Conservation (phyloP, 345 rosid species). For the Arabis hirsuta region DNA sequence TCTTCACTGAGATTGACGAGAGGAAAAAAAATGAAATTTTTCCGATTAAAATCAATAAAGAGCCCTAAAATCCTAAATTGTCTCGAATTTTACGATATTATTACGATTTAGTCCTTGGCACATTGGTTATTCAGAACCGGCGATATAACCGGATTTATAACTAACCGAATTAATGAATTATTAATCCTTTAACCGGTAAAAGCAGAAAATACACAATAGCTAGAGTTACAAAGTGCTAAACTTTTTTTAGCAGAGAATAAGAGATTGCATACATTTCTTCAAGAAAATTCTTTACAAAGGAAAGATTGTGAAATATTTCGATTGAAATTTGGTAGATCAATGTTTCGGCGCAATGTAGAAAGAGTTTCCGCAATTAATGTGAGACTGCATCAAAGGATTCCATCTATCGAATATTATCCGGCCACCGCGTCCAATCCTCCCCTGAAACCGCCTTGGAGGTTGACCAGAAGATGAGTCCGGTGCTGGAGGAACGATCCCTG, state of each 20-base stretch:
- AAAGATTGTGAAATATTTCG: conserved; percentile 35
- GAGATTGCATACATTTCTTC: neutral
- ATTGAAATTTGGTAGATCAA: conserved; percentile 56
- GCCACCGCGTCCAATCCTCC: conserved; percentile 98
- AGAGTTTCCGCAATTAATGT: conserved; percentile 68
- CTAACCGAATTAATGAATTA: conserved; percentile 17
- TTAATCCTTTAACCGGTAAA: conserved; percentile 11
- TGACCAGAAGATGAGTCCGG: conserved; percentile 47
- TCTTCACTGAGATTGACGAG: conserved; percentile 30
- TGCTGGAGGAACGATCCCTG: conserved; percentile 81
- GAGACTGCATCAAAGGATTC: conserved; percentile 81
- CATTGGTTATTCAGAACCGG: neutral
- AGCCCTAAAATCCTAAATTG: conserved; percentile 3
- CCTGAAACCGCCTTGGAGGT: conserved; percentile 61
- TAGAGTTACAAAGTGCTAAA: conserved; percentile 9
- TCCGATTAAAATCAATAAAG: neutral
- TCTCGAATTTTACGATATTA: neutral
- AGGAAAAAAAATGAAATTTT: neutral
- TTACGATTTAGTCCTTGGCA: conserved; percentile 26
- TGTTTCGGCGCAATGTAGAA: conserved; percentile 69
- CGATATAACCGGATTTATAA: conserved; percentile 9
- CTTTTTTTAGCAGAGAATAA: neutral
- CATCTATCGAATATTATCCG: conserved; percentile 92
- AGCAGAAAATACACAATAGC: neutral
- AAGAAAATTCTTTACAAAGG: conserved; percentile 30